Base-by-base conservation (phyloP, 495 filamentous ascomycete genomes). In the Xylaria grammica region DNA sequence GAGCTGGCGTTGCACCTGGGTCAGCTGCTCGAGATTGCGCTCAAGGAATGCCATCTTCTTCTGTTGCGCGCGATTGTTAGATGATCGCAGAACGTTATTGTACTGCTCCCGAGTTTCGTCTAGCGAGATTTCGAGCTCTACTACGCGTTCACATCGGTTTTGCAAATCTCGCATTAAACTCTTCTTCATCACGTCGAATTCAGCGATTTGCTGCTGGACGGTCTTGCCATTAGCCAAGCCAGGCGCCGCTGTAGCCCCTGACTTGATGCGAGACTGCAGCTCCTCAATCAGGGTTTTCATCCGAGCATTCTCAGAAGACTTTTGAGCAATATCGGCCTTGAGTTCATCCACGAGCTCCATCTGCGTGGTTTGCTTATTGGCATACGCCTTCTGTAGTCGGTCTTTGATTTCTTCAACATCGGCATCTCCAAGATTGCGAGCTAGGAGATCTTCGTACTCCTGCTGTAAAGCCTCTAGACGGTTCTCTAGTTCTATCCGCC, bases 21-120 rank as follows among this genome's bases (percentile, higher is more conserved):
- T 99, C 44, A 99, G 84, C 78, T 98, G 96, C 79, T 99, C 95
- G 17, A 99, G 86, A 76, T 99, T 99, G 72, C 95, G 90, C 79
- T 99, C 96, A 46, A 99, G 80, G 87, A 99, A 99, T 7, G 94
- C 95, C 92, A 99, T 97, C 85, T 98, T 99, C 88, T 99, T 99
- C 78, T 98, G 95, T 79, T 99, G 95, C 24, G 94, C 93, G 40
- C 94, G 90, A 82, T 96, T 97, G 83, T 98, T 98, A 59, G 92
- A 96, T 20, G 91, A 91, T 32, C 94, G 89, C 40, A 99, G 86
- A 50, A 99, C 94, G 67, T 96, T 96, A 81, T 98, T 97, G 78
- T 99, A 99, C 77, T 98, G 95, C 79, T 99, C 96, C 51, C 95
- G 88, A 4, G 95, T 96, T 79, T 97, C 93, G 71, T 99, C 95